Conservation (phyloP, 169 alveolate species). For the Babesia gibsoni region DNA sequence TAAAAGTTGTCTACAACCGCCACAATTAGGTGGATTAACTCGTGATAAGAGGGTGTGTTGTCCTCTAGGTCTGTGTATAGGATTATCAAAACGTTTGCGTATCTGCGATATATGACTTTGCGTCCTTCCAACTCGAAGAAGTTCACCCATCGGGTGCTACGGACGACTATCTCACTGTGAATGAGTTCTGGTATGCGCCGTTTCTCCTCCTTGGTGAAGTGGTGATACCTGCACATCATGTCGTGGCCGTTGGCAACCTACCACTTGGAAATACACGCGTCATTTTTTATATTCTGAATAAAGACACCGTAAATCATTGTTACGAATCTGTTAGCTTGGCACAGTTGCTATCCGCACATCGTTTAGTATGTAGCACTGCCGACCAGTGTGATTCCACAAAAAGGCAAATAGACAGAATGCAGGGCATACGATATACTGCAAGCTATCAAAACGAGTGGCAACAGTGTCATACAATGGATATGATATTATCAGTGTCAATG, state of each 20-base stretch:
- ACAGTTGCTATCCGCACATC: too few relatives aligned
- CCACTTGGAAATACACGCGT: slow-evolving; percentile 62
- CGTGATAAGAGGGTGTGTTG: slow-evolving; percentile 94
- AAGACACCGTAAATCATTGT: slow-evolving; percentile 64
- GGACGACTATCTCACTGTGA: slow-evolving; percentile 14
- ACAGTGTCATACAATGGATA: too few relatives aligned
- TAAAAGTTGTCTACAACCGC: slow-evolving; percentile 96
- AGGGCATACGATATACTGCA: too few relatives aligned
- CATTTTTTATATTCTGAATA: slow-evolving; percentile 49
- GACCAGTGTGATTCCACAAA: too few relatives aligned
- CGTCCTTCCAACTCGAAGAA: slow-evolving; percentile 55
- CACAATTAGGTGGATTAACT: slow-evolving; percentile 96
- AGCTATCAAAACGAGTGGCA: too few relatives aligned
- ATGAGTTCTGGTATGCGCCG: slow-evolving; percentile 47
- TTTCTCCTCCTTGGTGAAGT: slow-evolving; percentile 21
- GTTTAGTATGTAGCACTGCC: too few relatives aligned
- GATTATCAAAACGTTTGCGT: slow-evolving; percentile 50
- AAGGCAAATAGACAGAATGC: too few relatives aligned
- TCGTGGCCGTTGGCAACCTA: background rate
- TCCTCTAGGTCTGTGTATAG: slow-evolving; percentile 81
- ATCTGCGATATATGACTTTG: slow-evolving; percentile 56
- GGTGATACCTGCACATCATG: slow-evolving; percentile 28
- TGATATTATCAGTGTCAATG: too few relatives aligned
- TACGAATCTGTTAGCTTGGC: too few relatives aligned
- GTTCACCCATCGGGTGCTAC: slow-evolving; percentile 55